These are phyloP conservation scores for Botrytis fragariae DNA, from an alignment of 2,329 filamentous ascomycete genomes.

Conservation along the genomic window DNA sequence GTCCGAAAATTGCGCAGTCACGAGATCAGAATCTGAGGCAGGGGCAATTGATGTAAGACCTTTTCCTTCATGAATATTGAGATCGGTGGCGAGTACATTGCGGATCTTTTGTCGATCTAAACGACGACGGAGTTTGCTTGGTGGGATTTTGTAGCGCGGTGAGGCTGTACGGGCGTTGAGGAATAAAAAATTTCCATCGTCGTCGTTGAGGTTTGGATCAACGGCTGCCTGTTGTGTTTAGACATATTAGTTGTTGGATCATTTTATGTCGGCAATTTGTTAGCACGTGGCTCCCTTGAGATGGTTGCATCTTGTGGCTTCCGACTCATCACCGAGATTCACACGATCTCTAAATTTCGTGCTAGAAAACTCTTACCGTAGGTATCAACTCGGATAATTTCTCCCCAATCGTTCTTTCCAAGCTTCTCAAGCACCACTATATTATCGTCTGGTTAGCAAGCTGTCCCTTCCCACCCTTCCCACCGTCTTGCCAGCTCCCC, in stretches of 20 bases:
- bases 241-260: neutral
- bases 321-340: neutral
- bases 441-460: neutral
- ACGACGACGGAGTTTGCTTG: constrained; percentile 39
- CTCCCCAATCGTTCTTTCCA: constrained; percentile 32
- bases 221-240: constrained; percentile 3
- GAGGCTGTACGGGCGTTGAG: constrained; percentile 43
- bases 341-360: neutral
- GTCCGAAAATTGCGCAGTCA: constrained; percentile 38
- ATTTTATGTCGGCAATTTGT: neutral
- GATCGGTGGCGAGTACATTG: constrained; percentile 21
- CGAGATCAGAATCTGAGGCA: constrained; percentile 22
- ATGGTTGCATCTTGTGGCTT: neutral
- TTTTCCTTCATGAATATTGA: constrained; percentile 49
- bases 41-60: constrained; percentile 43
- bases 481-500: neutral
- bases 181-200: constrained; percentile 43
- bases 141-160: constrained; percentile 42
- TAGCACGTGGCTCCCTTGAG: too few species aligned
- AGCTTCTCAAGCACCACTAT: constrained; percentile 49
- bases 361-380: constrained; percentile 20
- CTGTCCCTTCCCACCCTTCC: neutral
- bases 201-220: constrained; percentile 41
- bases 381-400: constrained; percentile 27
- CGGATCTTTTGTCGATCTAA: constrained; percentile 39